Base-by-base conservation (phyloP, 2,329 filamentous ascomycete genomes). In the Verticillium dahliae region DNA sequence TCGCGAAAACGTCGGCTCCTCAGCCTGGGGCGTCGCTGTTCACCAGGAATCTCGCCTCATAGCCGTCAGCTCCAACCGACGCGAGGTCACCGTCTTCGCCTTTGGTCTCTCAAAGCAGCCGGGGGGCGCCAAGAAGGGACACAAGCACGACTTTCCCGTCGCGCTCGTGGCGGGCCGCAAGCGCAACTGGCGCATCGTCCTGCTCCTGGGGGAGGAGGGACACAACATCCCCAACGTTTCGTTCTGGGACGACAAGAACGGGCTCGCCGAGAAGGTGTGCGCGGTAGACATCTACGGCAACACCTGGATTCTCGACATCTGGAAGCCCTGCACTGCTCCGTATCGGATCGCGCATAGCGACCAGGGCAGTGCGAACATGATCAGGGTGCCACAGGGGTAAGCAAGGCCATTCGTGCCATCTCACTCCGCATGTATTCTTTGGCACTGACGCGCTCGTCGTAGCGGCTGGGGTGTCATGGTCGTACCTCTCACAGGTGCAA, bases 21-120 rank as follows among this genome's bases (percentile, higher is more conserved):
- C 91, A 63, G 94, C 93, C 2, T 99, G 95, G 95, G 95, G 94
- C 0, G 75, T 97, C 57, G 89, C 92, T 7, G 82, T 97, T 11
- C 94, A 98, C 72, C 82, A 85, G 64, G 78, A 87, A 65, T 91
- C 91, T n/a, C 86, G 93, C 0, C 78, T 97, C 64, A 89, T 99
- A 65, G 95, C 94, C 0, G 88, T 96, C 45, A 91, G 90, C 67
- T 87, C 90, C 0, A 99, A 99, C 71, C 84, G 81, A 4, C 70
- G 71, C 59, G 81, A 83, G 64, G 74, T 83, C 6, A 81, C 77
- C 0, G 78, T 86, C 1, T 86, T 85, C 67, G 81, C 80, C 1
- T 78, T 80, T 65, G 79, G 78, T 5, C 69, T 80, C 56, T 63
- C 69, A 56, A 18, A 52, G 39, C 33, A 58, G 34, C 65, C 39